These are phyloP conservation scores for Cordyceps militaris DNA, from an alignment of 2,329 filamentous ascomycete species.

Conservation along the genomic window DNA sequence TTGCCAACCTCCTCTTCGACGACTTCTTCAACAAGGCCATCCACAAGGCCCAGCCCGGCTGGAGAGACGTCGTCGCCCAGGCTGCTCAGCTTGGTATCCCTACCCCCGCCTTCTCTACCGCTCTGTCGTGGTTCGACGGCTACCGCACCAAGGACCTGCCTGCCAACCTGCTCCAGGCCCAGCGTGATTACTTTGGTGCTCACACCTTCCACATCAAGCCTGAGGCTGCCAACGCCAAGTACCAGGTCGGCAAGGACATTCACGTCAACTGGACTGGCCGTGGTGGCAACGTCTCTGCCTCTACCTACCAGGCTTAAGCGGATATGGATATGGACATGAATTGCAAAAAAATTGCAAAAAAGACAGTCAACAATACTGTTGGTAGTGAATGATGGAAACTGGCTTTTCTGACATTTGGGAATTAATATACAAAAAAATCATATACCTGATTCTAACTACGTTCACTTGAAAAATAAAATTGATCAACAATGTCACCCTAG, in stretches of 20 bases:
- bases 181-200: constrained; percentile 98
- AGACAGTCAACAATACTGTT: neutral
- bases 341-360: neutral
- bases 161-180: constrained; percentile 95
- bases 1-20: constrained; percentile 97
- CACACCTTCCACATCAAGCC: constrained; percentile 89
- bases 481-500: constrained; percentile 38
- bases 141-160: constrained; percentile 96
- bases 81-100: constrained; percentile 90
- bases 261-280: constrained; percentile 99
- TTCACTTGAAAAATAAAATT: neutral
- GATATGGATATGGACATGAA: neutral
- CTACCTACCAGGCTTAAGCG: constrained; percentile 88
- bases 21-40: constrained; percentile 99
- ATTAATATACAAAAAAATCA: constrained; percentile 3
- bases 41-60: constrained; percentile 87
- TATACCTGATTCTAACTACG: neutral
- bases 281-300: constrained; percentile 93
- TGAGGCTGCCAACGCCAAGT: constrained; percentile 67
- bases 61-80: constrained; percentile 88
- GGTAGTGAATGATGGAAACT: constrained; percentile 9
- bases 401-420: constrained; percentile 2
- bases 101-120: constrained; percentile 92
- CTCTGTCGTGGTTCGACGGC: constrained; percentile 96
- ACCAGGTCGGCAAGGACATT: constrained; percentile 78